Evolutionary conservation across 2,329 filamentous ascomycete species (phyloP), one percentile per base, ranked within the genome.

Genomic region (Monilinia fructicola): DNA sequence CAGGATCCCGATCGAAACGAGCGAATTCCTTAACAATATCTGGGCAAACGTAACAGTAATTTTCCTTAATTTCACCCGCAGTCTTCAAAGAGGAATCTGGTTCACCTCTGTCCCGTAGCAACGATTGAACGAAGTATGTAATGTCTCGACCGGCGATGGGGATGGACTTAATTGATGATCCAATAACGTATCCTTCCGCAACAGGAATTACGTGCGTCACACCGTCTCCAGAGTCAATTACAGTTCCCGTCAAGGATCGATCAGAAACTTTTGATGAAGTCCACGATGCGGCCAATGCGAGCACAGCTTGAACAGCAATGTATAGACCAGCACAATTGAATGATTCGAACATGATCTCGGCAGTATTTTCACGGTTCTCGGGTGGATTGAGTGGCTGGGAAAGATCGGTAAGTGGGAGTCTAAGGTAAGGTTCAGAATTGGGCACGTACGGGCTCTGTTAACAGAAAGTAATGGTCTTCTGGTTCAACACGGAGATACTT

Each of bases 291-390:
- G 95, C 95, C 55, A 99, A 87, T 21, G 96, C 95, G 66, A 99
- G 89, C 28, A 99, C 95, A 42, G 95, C 95, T 81, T 99, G 95
- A 18, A 99, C 95, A 56, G 95, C 95, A 78, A 99, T 99, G 81
- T 99, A 99, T 71, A 99, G 89, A 81, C 95, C 95, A 67, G 95
- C 94, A 79, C 95, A 98, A 82, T 99, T 99, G 85, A 99, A 99
- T 4, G 95, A 98, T 78, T 99, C 95, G 82, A 99, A 99, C 87
- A 99, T 97, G 80, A 99, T 99, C 79, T 99, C 95, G 79, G 95
- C 95, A 35, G 95, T 98, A 78, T 97, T 97, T 81, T 99, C 95
- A 77, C 95, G 93, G 81, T 99, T 98, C 82, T 99, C 95, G 38
- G 95, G 95, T 46, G 95, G 95, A 79, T 99, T 99, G 77, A 99